Percentiles rank a stretch among this genome's conserved stretches.
Evolutionary conservation across 148 eudicot species (phyloP).

Genomic region (Simmondsia chinensis): DNA sequence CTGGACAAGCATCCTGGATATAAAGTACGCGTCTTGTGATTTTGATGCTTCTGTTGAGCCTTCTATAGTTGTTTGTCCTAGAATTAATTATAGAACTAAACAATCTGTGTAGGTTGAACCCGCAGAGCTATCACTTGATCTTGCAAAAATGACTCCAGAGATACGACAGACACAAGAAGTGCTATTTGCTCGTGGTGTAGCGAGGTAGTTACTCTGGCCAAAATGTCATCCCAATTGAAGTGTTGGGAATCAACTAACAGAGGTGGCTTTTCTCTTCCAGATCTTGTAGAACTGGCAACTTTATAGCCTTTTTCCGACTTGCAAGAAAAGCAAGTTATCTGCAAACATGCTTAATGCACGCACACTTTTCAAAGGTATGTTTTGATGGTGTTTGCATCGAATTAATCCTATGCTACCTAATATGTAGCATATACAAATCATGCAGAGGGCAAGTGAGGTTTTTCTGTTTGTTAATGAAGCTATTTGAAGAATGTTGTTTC

Average conservation of each 20-base stretch:
- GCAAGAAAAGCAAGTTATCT: slow-evolving; percentile 86
- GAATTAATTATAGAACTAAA: too few relatives aligned
- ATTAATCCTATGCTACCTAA: too few relatives aligned
- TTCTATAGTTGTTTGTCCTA: too few relatives aligned
- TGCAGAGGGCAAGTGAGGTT: too few relatives aligned
- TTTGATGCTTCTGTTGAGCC: not conserved
- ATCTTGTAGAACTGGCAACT: slow-evolving; percentile 92
- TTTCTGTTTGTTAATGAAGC: too few relatives aligned
- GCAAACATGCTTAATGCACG: slow-evolving; percentile 98
- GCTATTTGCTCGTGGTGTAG: slow-evolving; percentile 86
- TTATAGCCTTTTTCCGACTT: slow-evolving; percentile 84
- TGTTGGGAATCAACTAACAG: slow-evolving; percentile 18
- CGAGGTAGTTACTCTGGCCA: slow-evolving; percentile 46
- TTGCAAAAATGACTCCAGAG: slow-evolving; percentile 89
- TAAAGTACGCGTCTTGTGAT: slow-evolving; percentile 51
- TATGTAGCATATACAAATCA: too few relatives aligned
- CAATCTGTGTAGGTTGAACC: slow-evolving; percentile 80
- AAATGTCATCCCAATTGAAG: slow-evolving; percentile 1
- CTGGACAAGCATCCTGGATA: slow-evolving; percentile 98
- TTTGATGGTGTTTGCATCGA: slow-evolving; percentile 3
- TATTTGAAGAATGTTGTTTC: too few relatives aligned
- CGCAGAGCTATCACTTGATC: slow-evolving; percentile 96
- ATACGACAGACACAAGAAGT: slow-evolving; percentile 87
- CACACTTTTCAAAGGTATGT: slow-evolving; percentile 92
- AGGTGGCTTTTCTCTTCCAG: slow-evolving; percentile 32